phyloP scores from a whole-genome alignment of 805 yeast species.

The Candida cerambycidarum region DNA sequence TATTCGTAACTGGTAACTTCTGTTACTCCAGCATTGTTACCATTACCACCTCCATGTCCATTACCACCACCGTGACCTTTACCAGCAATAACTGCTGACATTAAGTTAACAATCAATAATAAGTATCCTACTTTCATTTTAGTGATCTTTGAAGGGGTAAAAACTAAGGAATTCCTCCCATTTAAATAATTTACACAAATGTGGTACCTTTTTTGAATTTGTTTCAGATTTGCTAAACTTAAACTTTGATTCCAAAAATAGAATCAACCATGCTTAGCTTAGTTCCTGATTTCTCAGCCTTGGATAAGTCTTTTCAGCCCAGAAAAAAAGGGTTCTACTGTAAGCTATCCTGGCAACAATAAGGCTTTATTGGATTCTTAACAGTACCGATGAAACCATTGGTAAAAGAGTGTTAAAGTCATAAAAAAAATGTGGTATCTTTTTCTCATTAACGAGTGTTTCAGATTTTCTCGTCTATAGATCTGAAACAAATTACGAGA shows the following conservation, averaged over 20 bases:
- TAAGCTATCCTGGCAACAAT: too few relatives aligned
- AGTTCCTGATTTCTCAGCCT: not conserved
- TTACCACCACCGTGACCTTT: conserved; percentile 3
- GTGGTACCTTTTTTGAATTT: not conserved
- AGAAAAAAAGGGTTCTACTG: not conserved
- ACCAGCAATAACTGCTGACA: not conserved
- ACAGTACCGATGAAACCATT: too few relatives aligned
- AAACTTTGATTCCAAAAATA: not conserved
- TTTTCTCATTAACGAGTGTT: conserved; percentile 5
- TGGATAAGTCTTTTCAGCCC: not conserved
- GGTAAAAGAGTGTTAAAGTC: not conserved
- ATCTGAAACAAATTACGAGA: conserved; percentile 7
- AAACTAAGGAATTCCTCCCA: not conserved
- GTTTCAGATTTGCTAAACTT: not conserved
- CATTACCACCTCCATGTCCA: conserved; percentile 1
- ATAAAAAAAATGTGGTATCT: not conserved
- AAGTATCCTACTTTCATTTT: conserved; percentile 1
- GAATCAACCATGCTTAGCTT: not conserved
- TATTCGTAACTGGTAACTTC: not conserved
- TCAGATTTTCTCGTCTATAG: not conserved
- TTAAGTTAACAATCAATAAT: not conserved
- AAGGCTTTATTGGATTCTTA: too few relatives aligned
- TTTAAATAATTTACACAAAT: not conserved
- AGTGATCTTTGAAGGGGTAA: not conserved
- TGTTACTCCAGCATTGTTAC: not conserved